Conservation (phyloP, 768 basidiomycete species). For the Mycena crocata region DNA sequence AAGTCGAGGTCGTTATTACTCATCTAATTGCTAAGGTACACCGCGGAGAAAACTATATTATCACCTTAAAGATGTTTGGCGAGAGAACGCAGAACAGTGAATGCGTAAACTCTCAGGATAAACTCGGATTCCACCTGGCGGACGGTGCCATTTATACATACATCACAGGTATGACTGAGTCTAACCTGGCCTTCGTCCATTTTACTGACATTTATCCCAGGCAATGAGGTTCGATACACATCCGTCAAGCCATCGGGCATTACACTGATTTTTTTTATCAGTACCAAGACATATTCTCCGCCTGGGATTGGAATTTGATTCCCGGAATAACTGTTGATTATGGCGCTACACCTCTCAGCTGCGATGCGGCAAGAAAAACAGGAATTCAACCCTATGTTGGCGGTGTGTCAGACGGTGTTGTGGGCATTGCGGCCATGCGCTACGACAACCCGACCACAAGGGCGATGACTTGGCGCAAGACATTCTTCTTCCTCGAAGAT, state of each 20-base stretch:
- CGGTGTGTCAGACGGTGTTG: constrained; percentile 46
- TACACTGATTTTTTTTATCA: not conserved
- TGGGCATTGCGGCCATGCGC: constrained; percentile 50
- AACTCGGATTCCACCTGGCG: constrained; percentile 61
- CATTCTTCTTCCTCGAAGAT: constrained; percentile 50
- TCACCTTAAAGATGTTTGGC: constrained; percentile 58
- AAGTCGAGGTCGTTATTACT: not conserved
- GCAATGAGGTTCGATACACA: constrained; percentile 47
- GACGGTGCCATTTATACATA: constrained; percentile 65
- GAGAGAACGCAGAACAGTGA: constrained; percentile 60
- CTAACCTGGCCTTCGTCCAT: not conserved
- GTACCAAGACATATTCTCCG: constrained; percentile 57
- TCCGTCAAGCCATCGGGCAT: not conserved
- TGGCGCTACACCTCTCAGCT: constrained; percentile 43
- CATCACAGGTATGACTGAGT: constrained; percentile 20
- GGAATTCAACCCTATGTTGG: constrained; percentile 49
- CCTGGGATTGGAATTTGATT: constrained; percentile 71
- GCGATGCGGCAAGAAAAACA: constrained; percentile 29
- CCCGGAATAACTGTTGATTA: constrained; percentile 57
- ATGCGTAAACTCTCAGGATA: constrained; percentile 60
- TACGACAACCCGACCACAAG: constrained; percentile 48
- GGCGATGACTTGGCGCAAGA: constrained; percentile 47
- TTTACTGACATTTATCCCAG: constrained; percentile 28
- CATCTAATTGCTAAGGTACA: constrained; percentile 50
- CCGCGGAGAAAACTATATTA: constrained; percentile 55